Evolutionary conservation across 768 basidiomycete species (phyloP), one percentile per base, ranked within the genome.

Genomic region (Pisolithus microcarpus): DNA sequence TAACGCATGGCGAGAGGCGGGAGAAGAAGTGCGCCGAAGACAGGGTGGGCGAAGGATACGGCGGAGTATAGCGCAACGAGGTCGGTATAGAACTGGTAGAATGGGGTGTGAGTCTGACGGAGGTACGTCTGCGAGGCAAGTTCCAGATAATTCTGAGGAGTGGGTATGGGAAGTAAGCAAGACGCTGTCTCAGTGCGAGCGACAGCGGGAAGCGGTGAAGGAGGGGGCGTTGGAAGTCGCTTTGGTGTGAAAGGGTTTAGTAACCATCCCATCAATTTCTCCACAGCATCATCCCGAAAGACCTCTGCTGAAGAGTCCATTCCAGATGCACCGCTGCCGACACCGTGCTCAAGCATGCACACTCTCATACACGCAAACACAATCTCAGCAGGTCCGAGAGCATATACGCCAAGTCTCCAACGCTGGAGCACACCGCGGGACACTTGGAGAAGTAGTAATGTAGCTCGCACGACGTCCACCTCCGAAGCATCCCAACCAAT

Each of bases 81-180:
- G 66, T 96, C 93, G 13, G 86, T 87, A 70, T 92, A 98, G 61
- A 87, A 91, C 65, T 95, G 92, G 72, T 82, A 96, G 73, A 97
- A 97, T 0, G 93, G 91, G 0, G 83, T 82, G 1, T 74, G 54
- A 36, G 53, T 3, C 0, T 85, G 82, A n/a, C 89, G 86, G 49
- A 90, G 65, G 38, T 58, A 49, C 8, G 46, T 31, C 18, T 64
- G 16, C n/a, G 31, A 46, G 36, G 54, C 3, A 0, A 84, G 82
- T 18, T 91, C 87, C 47, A 90, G 65, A 31, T 58, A 50, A 7
- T 45, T 36, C 18, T 64, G 58, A 37, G 50, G 46, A 10, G 58
- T 54, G 26, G 21, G 54, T 47, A 50, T 52, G 40, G n/a, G 37
- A 5, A 16, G 24, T 9, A 9, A 26, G 24, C 38, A 3, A 9